Conservation (phyloP, 1,139 yeast genomes). For the Pichia sp. region DNA sequence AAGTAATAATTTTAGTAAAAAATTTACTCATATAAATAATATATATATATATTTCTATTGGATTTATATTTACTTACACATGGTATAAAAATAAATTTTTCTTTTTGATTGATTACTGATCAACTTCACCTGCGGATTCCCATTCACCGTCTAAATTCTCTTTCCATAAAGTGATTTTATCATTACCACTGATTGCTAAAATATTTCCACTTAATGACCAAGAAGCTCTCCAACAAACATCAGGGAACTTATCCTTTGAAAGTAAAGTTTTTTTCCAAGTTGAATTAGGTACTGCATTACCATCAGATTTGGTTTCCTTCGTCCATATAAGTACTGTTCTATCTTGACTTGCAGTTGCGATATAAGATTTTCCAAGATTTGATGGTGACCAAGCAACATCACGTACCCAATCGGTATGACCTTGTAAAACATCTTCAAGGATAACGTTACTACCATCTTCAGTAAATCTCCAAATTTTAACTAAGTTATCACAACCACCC, state of each 20-base stretch:
- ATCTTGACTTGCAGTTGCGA: constrained; percentile 98
- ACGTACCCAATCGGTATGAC: constrained; percentile 97
- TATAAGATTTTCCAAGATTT: constrained; percentile 74
- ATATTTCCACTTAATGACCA: constrained; percentile 97
- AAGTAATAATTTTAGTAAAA: too few relatives aligned
- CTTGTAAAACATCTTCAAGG: constrained; percentile 73
- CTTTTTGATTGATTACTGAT: constrained; percentile 41
- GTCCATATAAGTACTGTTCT: constrained; percentile 94
- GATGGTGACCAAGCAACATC: constrained; percentile 99
- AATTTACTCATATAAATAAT: too few relatives aligned
- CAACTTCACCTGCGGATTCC: constrained; percentile 95
- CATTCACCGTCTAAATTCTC: constrained; percentile 90
- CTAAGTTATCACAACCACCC: constrained; percentile 93
- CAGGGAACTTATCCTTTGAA: constrained; percentile 81
- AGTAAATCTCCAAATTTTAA: constrained; percentile 82
- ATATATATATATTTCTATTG: too few relatives aligned
- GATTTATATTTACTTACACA: too few relatives aligned
- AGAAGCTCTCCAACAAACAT: constrained; percentile 96
- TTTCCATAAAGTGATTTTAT: constrained; percentile 93
- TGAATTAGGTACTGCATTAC: constrained; percentile 22
- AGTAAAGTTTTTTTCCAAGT: constrained; percentile 75
- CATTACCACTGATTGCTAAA: constrained; percentile 94
- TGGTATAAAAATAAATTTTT: not conserved
- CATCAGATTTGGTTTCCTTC: constrained; percentile 43
- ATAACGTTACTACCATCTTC: constrained; percentile 51